phyloP scores from a whole-genome alignment of 169 alveolate species.

The Pseudocohnilembus persalinus region DNA sequence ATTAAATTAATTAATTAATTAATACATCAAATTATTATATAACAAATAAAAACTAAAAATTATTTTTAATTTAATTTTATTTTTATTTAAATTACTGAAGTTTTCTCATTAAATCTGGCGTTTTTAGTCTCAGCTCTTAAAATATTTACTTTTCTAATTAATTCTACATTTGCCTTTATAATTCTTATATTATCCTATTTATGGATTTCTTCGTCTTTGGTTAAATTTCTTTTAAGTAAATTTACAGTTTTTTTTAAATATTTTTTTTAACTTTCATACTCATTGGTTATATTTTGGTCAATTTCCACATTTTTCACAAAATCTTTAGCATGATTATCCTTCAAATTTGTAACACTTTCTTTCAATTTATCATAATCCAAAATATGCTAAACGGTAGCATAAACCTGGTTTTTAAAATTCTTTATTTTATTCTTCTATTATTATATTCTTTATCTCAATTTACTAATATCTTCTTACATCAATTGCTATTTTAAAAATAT shows the following conservation, averaged over 20 bases:
- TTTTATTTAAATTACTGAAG: background rate
- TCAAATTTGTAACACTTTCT: constrained; percentile 3
- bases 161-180: constrained; percentile 80
- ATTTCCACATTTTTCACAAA: constrained; percentile 36
- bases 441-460: constrained; percentile 30
- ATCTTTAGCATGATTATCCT: constrained; percentile 23
- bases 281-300: constrained; percentile 47
- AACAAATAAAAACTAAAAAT: no score
- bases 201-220: constrained; percentile 83
- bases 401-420: constrained; percentile 40
- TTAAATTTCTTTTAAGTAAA: constrained; percentile 77
- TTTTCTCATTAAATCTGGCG: background rate
- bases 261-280: constrained; percentile 64
- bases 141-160: constrained; percentile 86
- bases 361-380: constrained; percentile 26
- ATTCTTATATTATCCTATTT: constrained; percentile 48
- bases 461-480: constrained; percentile 37
- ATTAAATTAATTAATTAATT: no score
- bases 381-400: constrained; percentile 29
- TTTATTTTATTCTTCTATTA: constrained; percentile 27
- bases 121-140: constrained; percentile 77
- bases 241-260: constrained; percentile 85
- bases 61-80: no score
- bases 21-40: no score
- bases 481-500: background rate